Evolutionary conservation across 305 asterid species (phyloP).

Genomic region (Fraxinus albicans): DNA sequence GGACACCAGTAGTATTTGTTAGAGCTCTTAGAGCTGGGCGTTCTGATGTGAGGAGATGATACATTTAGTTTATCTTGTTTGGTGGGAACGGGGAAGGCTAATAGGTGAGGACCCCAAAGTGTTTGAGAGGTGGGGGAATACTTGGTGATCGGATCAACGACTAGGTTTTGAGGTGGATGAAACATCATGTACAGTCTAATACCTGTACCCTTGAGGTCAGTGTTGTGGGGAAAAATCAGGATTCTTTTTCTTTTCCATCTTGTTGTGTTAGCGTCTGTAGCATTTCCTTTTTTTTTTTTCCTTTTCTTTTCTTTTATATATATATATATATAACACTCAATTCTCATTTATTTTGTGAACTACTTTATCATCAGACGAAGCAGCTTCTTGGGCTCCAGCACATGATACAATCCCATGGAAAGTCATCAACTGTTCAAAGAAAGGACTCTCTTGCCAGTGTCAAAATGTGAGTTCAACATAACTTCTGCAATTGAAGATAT

Average conservation of each 20-base stretch:
- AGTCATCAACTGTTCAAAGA: slow-evolving; percentile 47
- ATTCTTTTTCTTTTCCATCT: background rate
- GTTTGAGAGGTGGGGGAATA: background rate
- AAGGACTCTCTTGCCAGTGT: slow-evolving; percentile 68
- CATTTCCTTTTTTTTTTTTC: background rate
- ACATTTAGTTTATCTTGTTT: background rate
- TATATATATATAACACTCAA: background rate
- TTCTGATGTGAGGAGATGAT: background rate
- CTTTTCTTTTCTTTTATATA: background rate
- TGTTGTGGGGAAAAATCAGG: background rate
- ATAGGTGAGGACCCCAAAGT: background rate
- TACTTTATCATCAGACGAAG: slow-evolving; percentile 42
- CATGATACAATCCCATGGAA: slow-evolving; percentile 56
- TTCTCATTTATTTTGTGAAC: background rate
- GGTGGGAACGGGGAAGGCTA: background rate
- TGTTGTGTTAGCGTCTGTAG: background rate
- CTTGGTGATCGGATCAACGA: background rate
- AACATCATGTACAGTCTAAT: background rate
- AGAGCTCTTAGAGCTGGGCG: background rate
- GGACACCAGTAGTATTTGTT: background rate
- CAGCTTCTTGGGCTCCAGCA: slow-evolving; percentile 62
- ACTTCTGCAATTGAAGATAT: slow-evolving; percentile 83
- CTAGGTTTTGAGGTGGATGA: background rate
- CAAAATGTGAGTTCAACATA: slow-evolving; percentile 87
- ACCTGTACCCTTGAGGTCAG: background rate